Base-by-base conservation (phyloP, 805 yeast genomes). In the Candida odintsovae region DNA sequence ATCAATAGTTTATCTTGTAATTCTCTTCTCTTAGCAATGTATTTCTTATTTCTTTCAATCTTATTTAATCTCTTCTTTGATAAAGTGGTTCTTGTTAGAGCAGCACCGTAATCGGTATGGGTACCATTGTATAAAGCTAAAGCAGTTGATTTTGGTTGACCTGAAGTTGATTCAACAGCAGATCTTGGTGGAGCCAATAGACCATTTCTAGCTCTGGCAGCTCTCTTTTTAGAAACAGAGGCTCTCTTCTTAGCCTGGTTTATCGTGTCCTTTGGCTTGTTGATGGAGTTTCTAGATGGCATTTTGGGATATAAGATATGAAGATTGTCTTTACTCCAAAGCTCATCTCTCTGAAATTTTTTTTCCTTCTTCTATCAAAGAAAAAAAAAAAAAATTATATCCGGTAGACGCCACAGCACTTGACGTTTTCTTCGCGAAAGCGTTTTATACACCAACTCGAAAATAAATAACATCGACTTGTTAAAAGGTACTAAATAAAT, bases 231-330 rank as follows among this genome's bases (percentile, higher is more conserved):
- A 21, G 79, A 76, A 26, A 80, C 64, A 37, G 75, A 59, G 29
- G 71, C 64, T 40, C 76, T 72, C 63, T 77, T 82, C 43, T 72
- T 71, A 49, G 73, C 72, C 45, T 79, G 69, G 51, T 66, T 69
- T 35, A 78, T 65, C 50, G 76, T 75, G 55, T 76, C 77, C 63
- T 82, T 83, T 41, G 94, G 95, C 66, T 82, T 86, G 66, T 89
- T 90, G 54, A 88, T 73, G 39, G 89, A 78, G 72, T 86, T 88
- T 67, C 77, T 84, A 16, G 90, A 82, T 29, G 95, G 94, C 95
- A 87, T 87, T 3, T 4, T 28, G 15, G n/a, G 31, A 13, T 13
- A 5, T 28, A 5, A 7, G 11, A 11, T 3, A 28, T 28, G 28
- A 8, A 6, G 12, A 12, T 28, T 28, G 7, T 28, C 31, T 28